Percentiles rank a stretch among this genome's conserved stretches.
Evolutionary conservation across 2,329 filamentous ascomycete genomes (phyloP).

Genomic region (Gliomastix tumulicola): DNA sequence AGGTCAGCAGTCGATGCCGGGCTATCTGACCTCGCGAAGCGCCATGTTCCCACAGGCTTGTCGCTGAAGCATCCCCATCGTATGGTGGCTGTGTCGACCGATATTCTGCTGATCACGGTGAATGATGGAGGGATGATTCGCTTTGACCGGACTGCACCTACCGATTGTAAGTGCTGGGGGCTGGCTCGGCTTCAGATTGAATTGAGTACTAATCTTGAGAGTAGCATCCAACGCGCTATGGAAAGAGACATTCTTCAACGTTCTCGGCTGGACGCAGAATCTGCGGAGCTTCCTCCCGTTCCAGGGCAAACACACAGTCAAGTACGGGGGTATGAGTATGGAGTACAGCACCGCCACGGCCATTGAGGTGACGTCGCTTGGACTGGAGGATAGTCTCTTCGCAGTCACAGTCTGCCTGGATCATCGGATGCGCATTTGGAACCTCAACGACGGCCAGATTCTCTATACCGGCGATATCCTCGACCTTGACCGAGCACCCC

Average conservation of each 20-base stretch:
- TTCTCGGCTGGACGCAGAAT: conserved; percentile 64
- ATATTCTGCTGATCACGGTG: conserved; percentile 73
- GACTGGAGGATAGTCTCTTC: conserved; percentile 41
- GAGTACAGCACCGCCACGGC: conserved; percentile 63
- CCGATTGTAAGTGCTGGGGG: conserved; percentile 32
- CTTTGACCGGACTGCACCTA: conserved; percentile 52
- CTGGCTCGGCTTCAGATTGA: conserved; percentile 1
- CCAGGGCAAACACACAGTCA: conserved; percentile 56
- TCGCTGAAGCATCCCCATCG: conserved; percentile 74
- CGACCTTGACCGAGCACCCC: conserved; percentile 55
- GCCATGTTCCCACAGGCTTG: conserved; percentile 65
- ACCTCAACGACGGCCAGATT: conserved; percentile 72
- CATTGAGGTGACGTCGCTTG: conserved; percentile 45
- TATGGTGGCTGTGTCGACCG: conserved; percentile 64
- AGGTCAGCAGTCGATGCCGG: conserved; percentile 63
- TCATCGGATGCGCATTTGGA: conserved; percentile 86
- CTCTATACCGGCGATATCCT: conserved; percentile 73
- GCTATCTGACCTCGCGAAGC: conserved; percentile 70
- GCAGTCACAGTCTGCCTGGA: conserved; percentile 82
- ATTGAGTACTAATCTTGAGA: neutral
- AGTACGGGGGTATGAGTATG: conserved; percentile 56
- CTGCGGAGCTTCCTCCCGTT: conserved; percentile 61
- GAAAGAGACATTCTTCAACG: conserved; percentile 68
- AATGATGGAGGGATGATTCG: conserved; percentile 71
- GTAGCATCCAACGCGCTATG: conserved; percentile 34